Evolutionary conservation across 805 yeast species (phyloP).

Genomic region (Ogataea haglerorum): DNA sequence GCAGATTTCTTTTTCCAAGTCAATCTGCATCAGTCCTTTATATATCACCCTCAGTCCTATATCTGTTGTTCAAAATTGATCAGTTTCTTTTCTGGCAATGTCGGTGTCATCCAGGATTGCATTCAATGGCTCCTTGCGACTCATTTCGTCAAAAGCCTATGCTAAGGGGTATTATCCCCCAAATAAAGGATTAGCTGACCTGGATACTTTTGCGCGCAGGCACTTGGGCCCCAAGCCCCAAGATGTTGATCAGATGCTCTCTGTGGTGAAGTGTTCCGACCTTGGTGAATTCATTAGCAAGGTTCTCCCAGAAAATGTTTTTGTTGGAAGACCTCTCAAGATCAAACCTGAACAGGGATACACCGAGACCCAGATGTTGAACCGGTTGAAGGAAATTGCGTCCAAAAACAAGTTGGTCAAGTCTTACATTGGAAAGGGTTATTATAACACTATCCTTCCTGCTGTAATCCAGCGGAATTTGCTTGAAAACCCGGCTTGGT

Average conservation of each 20-base stretch:
- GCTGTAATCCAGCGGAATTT: slow-evolving; percentile 91
- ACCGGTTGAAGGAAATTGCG: slow-evolving; percentile 66
- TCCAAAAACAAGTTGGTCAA: slow-evolving; percentile 67
- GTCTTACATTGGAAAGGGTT: slow-evolving; percentile 90
- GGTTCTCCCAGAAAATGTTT: slow-evolving; percentile 75
- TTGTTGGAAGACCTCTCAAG: slow-evolving; percentile 62
- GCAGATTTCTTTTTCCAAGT: slow-evolving; percentile 1
- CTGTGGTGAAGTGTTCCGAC: slow-evolving; percentile 59
- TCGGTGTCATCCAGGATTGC: not conserved
- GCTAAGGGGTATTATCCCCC: slow-evolving; percentile 44
- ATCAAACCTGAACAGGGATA: slow-evolving; percentile 71
- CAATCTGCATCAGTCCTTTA: slow-evolving; percentile 3
- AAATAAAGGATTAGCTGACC: slow-evolving; percentile 22
- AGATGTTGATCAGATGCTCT: slow-evolving; percentile 65
- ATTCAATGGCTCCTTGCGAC: slow-evolving; percentile 3
- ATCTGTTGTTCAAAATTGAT: not conserved
- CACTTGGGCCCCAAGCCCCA: slow-evolving; percentile 80
- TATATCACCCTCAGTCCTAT: slow-evolving; percentile 4
- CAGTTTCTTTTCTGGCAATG: slow-evolving; percentile 1
- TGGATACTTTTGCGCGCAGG: slow-evolving; percentile 86
- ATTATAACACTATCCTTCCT: slow-evolving; percentile 85
- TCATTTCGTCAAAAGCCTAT: slow-evolving; percentile 40
- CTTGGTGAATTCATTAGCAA: slow-evolving; percentile 65
- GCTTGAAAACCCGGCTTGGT: slow-evolving; percentile 96
- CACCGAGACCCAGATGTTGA: slow-evolving; percentile 77